Conservation (phyloP, 192 early-diverging fungal species). For the Dimargaris cristalligena region DNA sequence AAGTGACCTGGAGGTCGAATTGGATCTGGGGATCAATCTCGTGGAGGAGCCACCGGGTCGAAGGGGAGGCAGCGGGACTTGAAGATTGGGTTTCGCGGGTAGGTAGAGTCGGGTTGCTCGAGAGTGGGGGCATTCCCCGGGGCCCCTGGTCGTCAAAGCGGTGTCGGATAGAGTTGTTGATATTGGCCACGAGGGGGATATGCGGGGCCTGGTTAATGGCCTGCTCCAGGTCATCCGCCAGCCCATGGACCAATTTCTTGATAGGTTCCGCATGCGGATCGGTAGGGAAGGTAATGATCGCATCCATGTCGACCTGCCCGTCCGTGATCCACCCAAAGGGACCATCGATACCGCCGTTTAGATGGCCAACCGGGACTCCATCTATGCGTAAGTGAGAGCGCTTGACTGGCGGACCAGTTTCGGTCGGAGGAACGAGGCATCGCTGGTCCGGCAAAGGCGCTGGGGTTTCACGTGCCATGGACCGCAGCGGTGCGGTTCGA, state of each 20-base stretch:
- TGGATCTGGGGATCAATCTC: slow-evolving; percentile 15
- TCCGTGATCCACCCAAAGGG: slow-evolving; percentile 90
- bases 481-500: background rate
- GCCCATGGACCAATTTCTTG: slow-evolving; percentile 45
- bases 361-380: slow-evolving; percentile 75
- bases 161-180: too few species aligned
- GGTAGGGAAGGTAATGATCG: slow-evolving; percentile 44
- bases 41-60: background rate
- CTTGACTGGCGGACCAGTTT: background rate
- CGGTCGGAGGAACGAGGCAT: background rate
- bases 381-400: slow-evolving; percentile 68
- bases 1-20: slow-evolving; percentile 67
- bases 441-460: too few species aligned
- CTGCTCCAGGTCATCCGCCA: slow-evolving; percentile 48
- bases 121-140: too few species aligned
- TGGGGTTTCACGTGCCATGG: background rate
- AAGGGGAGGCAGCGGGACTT: background rate
- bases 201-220: slow-evolving; percentile 4
- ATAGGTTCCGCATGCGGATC: slow-evolving; percentile 33
- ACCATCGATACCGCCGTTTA: slow-evolving; percentile 68
- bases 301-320: slow-evolving; percentile 67
- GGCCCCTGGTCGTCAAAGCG: too few species aligned
- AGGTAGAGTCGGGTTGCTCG: too few species aligned
- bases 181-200: background rate
- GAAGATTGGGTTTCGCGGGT: background rate